Evolutionary conservation across 257 asterid species (phyloP), one percentile per base, ranked within the genome.

Genomic region (Agastache rugosa): DNA sequence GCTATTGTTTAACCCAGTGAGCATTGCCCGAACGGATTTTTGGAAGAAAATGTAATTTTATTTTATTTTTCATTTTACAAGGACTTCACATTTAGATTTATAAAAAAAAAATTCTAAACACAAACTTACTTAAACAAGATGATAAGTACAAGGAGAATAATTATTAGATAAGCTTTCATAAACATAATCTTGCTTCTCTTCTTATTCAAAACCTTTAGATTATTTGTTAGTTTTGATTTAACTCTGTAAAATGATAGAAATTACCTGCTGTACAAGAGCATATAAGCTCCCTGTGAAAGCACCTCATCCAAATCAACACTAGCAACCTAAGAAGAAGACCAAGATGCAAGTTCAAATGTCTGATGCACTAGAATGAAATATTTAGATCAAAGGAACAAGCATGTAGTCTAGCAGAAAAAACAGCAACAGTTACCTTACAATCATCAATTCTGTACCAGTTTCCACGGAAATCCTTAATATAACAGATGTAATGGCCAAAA

Each of bases 401-500:
- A 37, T 6, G 15, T 9, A 16, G 12, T 50, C 42, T 34, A 29
- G 51, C 29, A 23, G 31, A 20, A 45, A 74, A 51, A 31, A 20
- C 11, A 71, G 56, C 34, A 64, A 50, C 14, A 23, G 19, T 59
- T 86, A 95, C 99, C 99, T 92, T 89, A 71, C 94, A 86, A 77
- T 95, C 99, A 83, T 95, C 99, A 64, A 95, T 79, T 82, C 95
- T 83, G 78, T 90, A 87, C 99, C 99, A 95, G 62, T 81, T 86
- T 71, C 97, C 99, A 58, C 78, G 66, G 71, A 90, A 88, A 76
- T 95, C 98, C 80, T 90, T 92, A 65, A 89, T 74, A 76, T 87
- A 95, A 88, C 99, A 95, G 77, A 95, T 90, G 83, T 95, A 95
- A 81, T 95, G 99, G 66, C 99, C 99, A 71, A 95, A 95, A 78